phyloP scores from a whole-genome alignment of 148 eudicot species.

The Bassia scoparia region DNA sequence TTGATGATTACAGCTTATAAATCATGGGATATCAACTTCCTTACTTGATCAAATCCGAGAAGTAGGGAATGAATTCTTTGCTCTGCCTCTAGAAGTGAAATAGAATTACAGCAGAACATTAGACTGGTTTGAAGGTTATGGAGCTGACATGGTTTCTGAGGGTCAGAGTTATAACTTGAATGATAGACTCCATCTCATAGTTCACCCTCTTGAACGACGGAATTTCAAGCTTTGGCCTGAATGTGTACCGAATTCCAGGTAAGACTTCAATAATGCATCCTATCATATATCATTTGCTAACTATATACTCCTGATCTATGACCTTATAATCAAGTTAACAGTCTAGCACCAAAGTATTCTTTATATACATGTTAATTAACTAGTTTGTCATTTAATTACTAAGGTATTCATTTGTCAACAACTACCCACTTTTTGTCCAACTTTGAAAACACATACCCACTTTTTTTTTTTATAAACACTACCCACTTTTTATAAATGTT shows the following conservation, averaged over 20 bases:
- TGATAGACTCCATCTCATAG: constrained; percentile 32
- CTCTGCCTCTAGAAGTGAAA: constrained; percentile 28
- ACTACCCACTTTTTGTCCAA: too few species aligned
- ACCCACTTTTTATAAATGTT: too few species aligned
- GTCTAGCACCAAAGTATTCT: too few species aligned
- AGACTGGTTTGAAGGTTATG: constrained; percentile 33
- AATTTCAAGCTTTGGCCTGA: constrained; percentile 34
- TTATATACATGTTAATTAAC: too few species aligned
- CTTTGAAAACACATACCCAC: too few species aligned
- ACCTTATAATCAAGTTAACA: too few species aligned
- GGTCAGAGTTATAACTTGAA: constrained; percentile 30
- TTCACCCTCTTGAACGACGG: too few species aligned
- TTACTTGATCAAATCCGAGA: constrained; percentile 27
- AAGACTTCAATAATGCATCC: not conserved
- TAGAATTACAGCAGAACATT: constrained; percentile 19
- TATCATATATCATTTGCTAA: too few species aligned
- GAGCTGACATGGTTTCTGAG: constrained; percentile 27
- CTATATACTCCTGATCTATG: too few species aligned
- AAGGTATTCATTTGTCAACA: too few species aligned
- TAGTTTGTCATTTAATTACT: too few species aligned
- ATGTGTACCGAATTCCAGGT: constrained; percentile 24
- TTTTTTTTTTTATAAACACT: too few species aligned
- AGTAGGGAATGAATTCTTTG: constrained; percentile 33
- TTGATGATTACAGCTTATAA: constrained; percentile 25
- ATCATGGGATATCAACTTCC: constrained; percentile 27